A percentile compares a stretch with the other conserved stretches of the same genome.
These are phyloP conservation scores for Coemansia umbellata DNA, from an alignment of 192 early-diverging fungal genomes.

Conservation along the genomic window DNA sequence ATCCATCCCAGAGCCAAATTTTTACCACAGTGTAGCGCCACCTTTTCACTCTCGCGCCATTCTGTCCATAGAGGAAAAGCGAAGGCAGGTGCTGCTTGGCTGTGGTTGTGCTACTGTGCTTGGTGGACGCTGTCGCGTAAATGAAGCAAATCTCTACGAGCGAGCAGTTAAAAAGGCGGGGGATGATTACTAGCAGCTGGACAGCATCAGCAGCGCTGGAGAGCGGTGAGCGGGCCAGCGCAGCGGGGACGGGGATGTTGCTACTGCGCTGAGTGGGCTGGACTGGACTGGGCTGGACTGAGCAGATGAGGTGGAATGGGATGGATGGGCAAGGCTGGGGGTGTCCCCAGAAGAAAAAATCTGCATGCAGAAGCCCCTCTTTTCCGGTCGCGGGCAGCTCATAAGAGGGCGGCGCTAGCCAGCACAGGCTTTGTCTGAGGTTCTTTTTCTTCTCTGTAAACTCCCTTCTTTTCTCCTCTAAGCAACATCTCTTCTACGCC, in stretches of 20 bases:
- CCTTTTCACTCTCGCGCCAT: no score
- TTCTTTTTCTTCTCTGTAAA: constrained; percentile 32
- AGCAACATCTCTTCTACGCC: constrained; percentile 9
- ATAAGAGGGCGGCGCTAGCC: constrained; percentile 21
- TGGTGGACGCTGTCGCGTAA: not conserved
- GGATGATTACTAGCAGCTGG: not conserved
- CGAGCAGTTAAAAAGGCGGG: constrained; percentile 8
- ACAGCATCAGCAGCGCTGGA: not conserved
- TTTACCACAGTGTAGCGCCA: no score
- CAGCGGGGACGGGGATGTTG: not conserved
- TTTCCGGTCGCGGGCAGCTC: constrained; percentile 5
- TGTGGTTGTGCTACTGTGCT: not conserved
- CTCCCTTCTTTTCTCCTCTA: constrained; percentile 12
- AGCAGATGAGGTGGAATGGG: not conserved
- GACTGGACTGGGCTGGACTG: constrained; percentile 6
- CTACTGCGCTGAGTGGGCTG: constrained; percentile 11
- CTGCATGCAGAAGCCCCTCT: constrained; percentile 21
- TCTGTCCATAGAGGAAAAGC: no score
- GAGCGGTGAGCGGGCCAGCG: not conserved
- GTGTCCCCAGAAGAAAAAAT: constrained; percentile 26
- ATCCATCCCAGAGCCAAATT: no score
- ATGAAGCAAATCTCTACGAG: not conserved
- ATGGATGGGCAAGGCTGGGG: constrained; percentile 8
- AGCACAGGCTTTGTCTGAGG: constrained; percentile 18
- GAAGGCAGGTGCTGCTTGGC: not conserved